Conservation (phyloP, 2,329 filamentous ascomycete genomes). For the Tolypocladium tropicale region DNA sequence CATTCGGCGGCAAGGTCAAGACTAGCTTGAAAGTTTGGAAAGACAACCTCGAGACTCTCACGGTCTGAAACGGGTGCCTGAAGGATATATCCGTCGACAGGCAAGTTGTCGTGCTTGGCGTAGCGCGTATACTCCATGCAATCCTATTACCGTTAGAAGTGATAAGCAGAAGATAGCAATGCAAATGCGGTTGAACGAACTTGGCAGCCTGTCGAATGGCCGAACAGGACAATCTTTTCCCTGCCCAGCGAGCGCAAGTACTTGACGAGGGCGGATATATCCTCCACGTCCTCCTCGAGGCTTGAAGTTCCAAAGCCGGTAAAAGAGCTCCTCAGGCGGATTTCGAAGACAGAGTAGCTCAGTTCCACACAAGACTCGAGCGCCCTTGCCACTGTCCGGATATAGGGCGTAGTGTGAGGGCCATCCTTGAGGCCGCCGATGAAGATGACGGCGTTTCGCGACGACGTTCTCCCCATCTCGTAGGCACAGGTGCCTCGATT, state of each 20-base stretch:
- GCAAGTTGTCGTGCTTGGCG: constrained; percentile 30
- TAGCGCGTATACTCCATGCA: constrained; percentile 44
- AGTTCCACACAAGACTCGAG: constrained; percentile 31
- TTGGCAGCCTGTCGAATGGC: constrained; percentile 50
- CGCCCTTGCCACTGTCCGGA: constrained; percentile 32
- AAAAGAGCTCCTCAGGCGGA: constrained; percentile 45
- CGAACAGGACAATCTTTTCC: constrained; percentile 43
- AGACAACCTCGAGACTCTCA: constrained; percentile 44
- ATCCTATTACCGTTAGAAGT: constrained; percentile 27
- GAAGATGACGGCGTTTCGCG: constrained; percentile 54
- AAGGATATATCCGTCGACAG: constrained; percentile 66
- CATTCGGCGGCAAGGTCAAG: constrained; percentile 41
- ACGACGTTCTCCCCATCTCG: constrained; percentile 29
- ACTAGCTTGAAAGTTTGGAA: constrained; percentile 33
- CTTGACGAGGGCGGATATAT: constrained; percentile 41
- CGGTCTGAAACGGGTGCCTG: constrained; percentile 75
- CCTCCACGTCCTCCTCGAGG: constrained; percentile 41
- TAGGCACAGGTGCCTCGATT: constrained; percentile 33
- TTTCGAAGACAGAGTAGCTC: constrained; percentile 45
- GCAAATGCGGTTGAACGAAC: constrained; percentile 18
- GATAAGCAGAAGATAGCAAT: background rate
- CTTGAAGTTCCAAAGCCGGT: constrained; percentile 39
- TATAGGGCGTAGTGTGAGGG: constrained; percentile 53
- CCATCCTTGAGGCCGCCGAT: constrained; percentile 63
- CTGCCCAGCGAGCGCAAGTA: constrained; percentile 42